A percentile compares a stretch with the other conserved stretches of the same genome.
Evolutionary conservation across 1,284 basidiomycete genomes (phyloP).

Genomic region (Lentinula novae-zelandiae): DNA sequence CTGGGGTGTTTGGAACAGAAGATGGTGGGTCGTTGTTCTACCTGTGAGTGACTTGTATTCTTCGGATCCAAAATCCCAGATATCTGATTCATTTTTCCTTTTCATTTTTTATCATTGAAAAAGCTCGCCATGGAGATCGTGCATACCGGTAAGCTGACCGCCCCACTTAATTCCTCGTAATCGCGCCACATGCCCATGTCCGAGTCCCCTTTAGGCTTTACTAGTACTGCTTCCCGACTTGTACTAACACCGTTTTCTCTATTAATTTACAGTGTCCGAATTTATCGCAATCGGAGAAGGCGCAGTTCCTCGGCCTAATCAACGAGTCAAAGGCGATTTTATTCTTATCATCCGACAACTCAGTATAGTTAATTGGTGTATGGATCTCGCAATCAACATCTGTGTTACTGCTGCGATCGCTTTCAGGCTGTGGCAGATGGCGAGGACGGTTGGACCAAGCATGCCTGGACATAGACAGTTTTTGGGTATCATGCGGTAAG

Average conservation of each 20-base stretch:
- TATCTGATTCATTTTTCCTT: background rate
- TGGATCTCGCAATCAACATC: constrained; percentile 1
- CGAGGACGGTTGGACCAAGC: background rate
- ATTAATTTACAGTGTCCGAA: background rate
- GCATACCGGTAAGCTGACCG: background rate
- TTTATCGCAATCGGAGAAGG: background rate
- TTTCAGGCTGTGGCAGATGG: background rate
- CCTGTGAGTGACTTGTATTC: background rate
- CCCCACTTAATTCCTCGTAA: background rate
- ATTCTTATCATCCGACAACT: background rate
- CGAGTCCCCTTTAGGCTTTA: too few relatives aligned
- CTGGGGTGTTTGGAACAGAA: background rate
- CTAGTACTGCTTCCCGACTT: background rate
- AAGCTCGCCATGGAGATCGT: background rate
- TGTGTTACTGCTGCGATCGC: constrained; percentile 1
- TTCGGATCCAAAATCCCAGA: background rate
- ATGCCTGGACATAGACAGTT: background rate
- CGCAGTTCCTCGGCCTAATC: background rate
- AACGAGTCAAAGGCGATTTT: background rate
- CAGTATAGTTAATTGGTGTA: background rate
- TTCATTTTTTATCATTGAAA: background rate
- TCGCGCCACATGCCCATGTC: background rate
- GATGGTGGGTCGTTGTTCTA: background rate
- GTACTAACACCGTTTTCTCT: background rate
- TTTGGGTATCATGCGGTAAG: background rate